phyloP scores from a whole-genome alignment of 768 basidiomycete species.

The Ephemerocybe angulata region DNA sequence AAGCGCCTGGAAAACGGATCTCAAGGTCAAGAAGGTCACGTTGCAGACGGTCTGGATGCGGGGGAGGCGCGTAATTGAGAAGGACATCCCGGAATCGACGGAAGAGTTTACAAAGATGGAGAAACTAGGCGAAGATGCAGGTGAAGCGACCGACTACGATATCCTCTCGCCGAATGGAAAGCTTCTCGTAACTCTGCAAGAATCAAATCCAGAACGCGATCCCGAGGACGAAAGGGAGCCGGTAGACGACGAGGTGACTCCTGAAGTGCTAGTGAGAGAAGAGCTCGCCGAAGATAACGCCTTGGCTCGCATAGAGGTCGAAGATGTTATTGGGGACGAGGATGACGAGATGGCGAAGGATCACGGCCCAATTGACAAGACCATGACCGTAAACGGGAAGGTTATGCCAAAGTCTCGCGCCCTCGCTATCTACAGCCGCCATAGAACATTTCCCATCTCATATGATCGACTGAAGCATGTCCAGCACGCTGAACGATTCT shows the following conservation, averaged over 20 bases:
- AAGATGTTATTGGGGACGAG: not conserved
- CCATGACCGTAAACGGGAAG: not conserved
- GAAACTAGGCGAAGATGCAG: not conserved
- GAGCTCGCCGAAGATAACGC: not conserved
- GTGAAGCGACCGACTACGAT: not conserved
- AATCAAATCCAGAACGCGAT: not conserved
- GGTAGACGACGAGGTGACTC: not conserved
- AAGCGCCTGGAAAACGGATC: too few relatives aligned
- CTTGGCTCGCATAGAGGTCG: not conserved
- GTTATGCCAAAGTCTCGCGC: not conserved
- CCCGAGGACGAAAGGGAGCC: too few relatives aligned
- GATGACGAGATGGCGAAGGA: not conserved
- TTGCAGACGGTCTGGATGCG: conserved; percentile 27
- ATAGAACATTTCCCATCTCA: not conserved
- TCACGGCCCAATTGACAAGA: not conserved
- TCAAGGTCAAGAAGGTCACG: conserved; percentile 19
- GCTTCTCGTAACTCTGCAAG: not conserved
- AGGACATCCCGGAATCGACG: not conserved
- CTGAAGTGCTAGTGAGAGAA: not conserved
- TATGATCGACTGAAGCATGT: not conserved
- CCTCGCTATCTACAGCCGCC: not conserved
- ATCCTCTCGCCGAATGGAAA: not conserved
- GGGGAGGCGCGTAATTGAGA: conserved; percentile 9
- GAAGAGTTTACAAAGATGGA: not conserved
- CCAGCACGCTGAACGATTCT: not conserved